phyloP scores from a whole-genome alignment of 257 asterid species.

The Solanum clarkiae region DNA sequence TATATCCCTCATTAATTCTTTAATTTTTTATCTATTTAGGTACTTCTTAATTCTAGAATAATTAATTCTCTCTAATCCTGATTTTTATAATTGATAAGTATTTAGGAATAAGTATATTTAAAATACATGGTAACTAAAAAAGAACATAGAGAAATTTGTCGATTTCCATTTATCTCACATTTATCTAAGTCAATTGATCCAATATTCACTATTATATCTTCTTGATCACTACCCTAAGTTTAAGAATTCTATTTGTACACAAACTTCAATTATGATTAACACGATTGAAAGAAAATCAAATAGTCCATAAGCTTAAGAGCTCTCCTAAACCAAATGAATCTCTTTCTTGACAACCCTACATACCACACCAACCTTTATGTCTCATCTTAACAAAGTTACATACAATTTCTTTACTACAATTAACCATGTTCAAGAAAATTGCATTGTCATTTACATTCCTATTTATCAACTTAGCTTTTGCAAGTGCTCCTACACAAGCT shows the following conservation, averaged over 20 bases:
- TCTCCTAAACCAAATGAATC: background rate
- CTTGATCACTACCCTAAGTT: background rate
- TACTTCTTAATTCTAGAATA: too few relatives aligned
- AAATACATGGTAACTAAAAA: background rate
- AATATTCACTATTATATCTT: background rate
- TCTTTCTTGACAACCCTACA: background rate
- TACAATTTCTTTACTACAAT: background rate
- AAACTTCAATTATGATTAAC: background rate
- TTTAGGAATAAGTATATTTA: background rate
- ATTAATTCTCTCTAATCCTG: too few relatives aligned
- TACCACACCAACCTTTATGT: background rate
- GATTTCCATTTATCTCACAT: too few relatives aligned
- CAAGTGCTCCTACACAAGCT: background rate
- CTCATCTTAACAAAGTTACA: background rate
- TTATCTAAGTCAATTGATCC: background rate
- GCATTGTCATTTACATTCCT: background rate
- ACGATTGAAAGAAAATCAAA: background rate
- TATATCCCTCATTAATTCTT: too few relatives aligned
- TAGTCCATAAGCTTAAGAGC: background rate
- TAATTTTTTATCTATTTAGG: too few relatives aligned
- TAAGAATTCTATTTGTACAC: background rate
- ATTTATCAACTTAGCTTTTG: background rate
- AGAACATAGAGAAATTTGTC: background rate
- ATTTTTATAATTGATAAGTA: background rate
- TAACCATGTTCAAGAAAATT: background rate